Base-by-base conservation (phyloP, 306 rosid genomes). In the Medicago arabica region DNA sequence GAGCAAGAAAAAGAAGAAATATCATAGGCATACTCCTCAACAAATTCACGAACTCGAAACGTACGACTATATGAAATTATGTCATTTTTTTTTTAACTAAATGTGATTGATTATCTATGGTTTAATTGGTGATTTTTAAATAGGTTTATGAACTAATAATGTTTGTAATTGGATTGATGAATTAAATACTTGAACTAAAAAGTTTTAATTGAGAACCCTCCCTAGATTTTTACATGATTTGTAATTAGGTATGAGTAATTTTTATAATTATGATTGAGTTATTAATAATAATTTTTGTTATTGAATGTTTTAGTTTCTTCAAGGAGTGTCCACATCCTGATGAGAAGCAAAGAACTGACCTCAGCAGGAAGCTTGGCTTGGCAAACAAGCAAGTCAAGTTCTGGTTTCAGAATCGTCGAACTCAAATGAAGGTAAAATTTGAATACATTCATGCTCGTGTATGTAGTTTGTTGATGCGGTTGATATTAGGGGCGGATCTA, bases 341-440 rank as follows among this genome's bases (percentile, higher is more conserved):
- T 77, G 98, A 95, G 66, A 95, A 95, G 86, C 98, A 95, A 79
- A 85, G 98, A 64, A 46, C 74, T 23, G 98, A 92, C 18, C 93
- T 95, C 43, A 86, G 97, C 44, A 83, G 63, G 82, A 88, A 85
- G 75, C 96, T 92, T 74, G 46, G 83, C 75, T 83, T 92, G 89
- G 96, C 86, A 82, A 66, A 72, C 9, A 92, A 92, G 87, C 97
- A 95, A 88, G 92, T 95, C 65, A 95, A 95, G 77, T 95, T 95
- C 79, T 95, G 98, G 98, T 95, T 95, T 81, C 98, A 95, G 76
- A 95, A 95, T 47, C 71, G 97, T 3, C 82, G 98, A 77, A 95
- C 98, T 8, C 98, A 95, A 47, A 85, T 92, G 98, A 95, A 95
- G 96, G 98, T 92, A 58, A 54, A 66, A 25, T 75, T 47, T 43